Evolutionary conservation across 345 rosid genomes (phyloP).

Genomic region (Syzygium oleosum): DNA sequence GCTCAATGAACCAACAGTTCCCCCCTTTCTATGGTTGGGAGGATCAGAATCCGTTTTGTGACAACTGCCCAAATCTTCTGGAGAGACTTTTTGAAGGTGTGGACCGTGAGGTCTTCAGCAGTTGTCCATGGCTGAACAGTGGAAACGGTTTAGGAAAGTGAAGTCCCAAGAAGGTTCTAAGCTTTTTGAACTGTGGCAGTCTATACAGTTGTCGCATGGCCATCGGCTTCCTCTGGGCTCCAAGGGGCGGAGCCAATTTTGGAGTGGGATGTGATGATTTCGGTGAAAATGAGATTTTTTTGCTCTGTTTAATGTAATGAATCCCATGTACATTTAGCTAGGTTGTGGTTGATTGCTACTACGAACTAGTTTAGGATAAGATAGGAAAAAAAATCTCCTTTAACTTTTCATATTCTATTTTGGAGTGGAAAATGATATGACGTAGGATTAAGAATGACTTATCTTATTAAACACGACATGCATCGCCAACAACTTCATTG

Average conservation of each 20-base stretch:
- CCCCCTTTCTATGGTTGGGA: slow-evolving; percentile 20
- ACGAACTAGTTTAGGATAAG: not conserved
- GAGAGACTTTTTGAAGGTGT: slow-evolving; percentile 25
- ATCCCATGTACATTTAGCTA: not conserved
- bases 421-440: not conserved
- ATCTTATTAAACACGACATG: not conserved
- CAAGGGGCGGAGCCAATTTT: not conserved
- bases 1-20: slow-evolving; percentile 8
- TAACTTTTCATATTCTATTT: not conserved
- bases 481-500: not conserved
- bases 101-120: slow-evolving; percentile 23
- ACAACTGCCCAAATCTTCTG: slow-evolving; percentile 9
- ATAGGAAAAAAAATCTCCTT: not conserved
- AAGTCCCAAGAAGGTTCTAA: not conserved
- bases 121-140: slow-evolving; percentile 21
- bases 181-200: not conserved
- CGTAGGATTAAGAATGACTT: not conserved
- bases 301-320: not conserved
- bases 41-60: slow-evolving; percentile 12
- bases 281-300: not conserved
- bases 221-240: not conserved
- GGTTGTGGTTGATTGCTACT: not conserved
- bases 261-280: not conserved
- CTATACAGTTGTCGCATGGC: not conserved
- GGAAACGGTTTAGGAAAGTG: slow-evolving; percentile 5